Evolutionary conservation across 2,329 filamentous ascomycete genomes (phyloP), one percentile per base, ranked within the genome.

Genomic region (Penicillium vulpinum): DNA sequence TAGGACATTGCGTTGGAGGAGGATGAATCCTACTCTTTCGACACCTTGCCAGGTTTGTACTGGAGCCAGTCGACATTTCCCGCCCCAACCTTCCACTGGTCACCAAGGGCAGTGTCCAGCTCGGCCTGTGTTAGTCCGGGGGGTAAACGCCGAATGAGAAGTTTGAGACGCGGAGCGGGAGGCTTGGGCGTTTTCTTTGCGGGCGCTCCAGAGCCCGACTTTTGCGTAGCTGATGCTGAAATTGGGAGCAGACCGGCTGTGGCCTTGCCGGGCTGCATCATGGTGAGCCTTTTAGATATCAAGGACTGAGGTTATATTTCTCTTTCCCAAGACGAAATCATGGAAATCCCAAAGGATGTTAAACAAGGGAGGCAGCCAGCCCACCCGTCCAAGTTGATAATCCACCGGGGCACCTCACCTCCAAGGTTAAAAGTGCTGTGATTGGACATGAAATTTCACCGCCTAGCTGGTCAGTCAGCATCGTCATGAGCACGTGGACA

Each of bases 21-120:
- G 6, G 18, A 11, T 39, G 22, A 24, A n/a, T 40, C 45, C 77
- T 78, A 95, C 92, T 96, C 90, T 70, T 87, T 88, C 2, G 92
- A 92, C 43, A 93, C 81, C 71, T 96, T 96, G 63, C 88, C 88
- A 54, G 82, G 77, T 56, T 83, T 83, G 72, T 85, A 99, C 47
- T 83, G 83, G 63, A 89, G 81, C 90, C 91, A 97, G 72, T 96
- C 92, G 13, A 95, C 85, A 70, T 88, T 94, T 31, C 91, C 91
- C 46, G 83, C 84, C n/a, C 89, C 90, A 4, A 83, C 67, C 67
- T 87, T 89, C 93, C 93, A 97, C 47, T 92, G 88, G 2, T 87
- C 82, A 4, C 92, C 92, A 13, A 97, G 73, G 9, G 86, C 81
- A 15, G 78, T 74, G 66, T 87, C 80, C 61, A 95, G 93, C 68